phyloP scores from a whole-genome alignment of 306 rosid genomes.

The Crotalaria pallida region DNA sequence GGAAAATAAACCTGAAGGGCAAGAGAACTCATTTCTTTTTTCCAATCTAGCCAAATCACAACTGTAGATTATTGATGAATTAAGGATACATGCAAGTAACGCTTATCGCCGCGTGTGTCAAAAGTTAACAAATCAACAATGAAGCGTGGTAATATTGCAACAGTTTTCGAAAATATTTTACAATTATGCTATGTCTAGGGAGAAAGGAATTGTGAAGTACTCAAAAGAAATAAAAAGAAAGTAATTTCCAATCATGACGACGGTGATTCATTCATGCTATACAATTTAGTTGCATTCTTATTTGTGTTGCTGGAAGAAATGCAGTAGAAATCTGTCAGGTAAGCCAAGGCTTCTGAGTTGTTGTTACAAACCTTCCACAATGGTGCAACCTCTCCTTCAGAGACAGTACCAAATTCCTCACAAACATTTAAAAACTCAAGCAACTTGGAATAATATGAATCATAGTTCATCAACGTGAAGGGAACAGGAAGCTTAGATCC shows the following conservation, averaged over 20 bases:
- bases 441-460: slow-evolving; percentile 68
- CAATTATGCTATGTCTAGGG: background rate
- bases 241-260: background rate
- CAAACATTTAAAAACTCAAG: slow-evolving; percentile 65
- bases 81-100: background rate
- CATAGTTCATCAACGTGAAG: slow-evolving; percentile 79
- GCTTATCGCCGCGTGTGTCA: background rate
- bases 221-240: background rate
- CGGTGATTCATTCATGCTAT: slow-evolving; percentile 10
- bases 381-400: slow-evolving; percentile 71
- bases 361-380: slow-evolving; percentile 74
- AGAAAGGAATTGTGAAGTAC: background rate
- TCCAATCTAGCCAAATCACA: background rate
- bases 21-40: background rate
- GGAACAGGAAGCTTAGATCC: slow-evolving; percentile 81
- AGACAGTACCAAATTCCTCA: slow-evolving; percentile 69
- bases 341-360: slow-evolving; percentile 71
- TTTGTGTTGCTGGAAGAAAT: slow-evolving; percentile 28
- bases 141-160: background rate
- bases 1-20: background rate
- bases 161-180: background rate
- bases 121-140: background rate
- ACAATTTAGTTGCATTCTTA: slow-evolving; percentile 22
- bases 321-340: slow-evolving; percentile 62
- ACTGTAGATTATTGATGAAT: background rate